These are phyloP conservation scores for Fusarium verrucosum DNA, from an alignment of 2,329 filamentous ascomycete species.

Conservation along the genomic window DNA sequence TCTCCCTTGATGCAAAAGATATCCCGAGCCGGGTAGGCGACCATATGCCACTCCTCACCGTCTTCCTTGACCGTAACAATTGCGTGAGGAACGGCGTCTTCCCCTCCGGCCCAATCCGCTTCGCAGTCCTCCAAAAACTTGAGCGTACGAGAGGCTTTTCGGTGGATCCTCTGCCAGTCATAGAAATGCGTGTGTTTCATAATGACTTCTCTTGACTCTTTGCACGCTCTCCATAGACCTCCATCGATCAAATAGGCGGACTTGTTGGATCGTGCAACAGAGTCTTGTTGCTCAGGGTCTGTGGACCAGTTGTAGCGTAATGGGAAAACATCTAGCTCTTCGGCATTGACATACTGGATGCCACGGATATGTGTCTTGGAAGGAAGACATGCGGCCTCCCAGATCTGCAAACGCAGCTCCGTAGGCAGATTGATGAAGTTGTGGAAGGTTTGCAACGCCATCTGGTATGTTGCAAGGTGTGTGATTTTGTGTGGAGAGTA, in stretches of 20 bases:
- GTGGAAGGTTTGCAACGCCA: neutral
- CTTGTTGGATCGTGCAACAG: too few relatives aligned
- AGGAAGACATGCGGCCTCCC: neutral
- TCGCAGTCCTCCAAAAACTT: too few relatives aligned
- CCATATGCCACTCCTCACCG: neutral
- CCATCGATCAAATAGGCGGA: too few relatives aligned
- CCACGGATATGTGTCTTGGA: neutral
- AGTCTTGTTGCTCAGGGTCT: neutral
- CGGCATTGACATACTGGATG: neutral
- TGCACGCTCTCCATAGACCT: neutral
- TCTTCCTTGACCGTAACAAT: too few relatives aligned
- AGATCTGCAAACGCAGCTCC: neutral
- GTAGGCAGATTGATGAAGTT: neutral
- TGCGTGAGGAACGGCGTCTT: fast-evolving
- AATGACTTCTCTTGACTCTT: too few relatives aligned
- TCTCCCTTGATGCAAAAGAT: neutral
- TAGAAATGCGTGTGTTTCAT: too few relatives aligned
- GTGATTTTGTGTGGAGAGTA: too few relatives aligned
- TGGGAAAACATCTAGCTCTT: neutral
- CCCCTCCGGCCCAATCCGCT: too few relatives aligned
- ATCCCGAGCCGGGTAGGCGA: neutral
- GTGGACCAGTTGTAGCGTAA: neutral
- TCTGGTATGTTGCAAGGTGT: neutral
- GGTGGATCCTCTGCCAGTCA: too few relatives aligned
- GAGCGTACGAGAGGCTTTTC: too few relatives aligned